Percentiles rank a stretch among this genome's conserved stretches.
phyloP scores from a whole-genome alignment of 1,284 basidiomycete genomes.

The Cutaneotrichosporon sp. region DNA sequence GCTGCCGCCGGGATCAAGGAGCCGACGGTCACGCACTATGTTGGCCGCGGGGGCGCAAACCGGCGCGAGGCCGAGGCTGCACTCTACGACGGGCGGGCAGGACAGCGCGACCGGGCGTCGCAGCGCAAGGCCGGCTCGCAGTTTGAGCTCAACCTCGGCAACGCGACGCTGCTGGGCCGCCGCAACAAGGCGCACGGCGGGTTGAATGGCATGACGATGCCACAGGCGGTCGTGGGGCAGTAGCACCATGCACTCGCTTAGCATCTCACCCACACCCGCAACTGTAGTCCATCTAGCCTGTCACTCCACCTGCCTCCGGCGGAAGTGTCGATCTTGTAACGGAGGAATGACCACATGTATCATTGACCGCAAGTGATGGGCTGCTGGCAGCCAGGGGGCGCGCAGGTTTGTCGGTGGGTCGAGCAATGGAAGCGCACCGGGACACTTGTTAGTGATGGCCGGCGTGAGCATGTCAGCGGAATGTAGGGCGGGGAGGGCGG shows the following conservation, averaged over 20 bases:
- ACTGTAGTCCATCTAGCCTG: background rate
- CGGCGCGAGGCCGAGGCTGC: conserved; percentile 56
- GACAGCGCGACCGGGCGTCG: conserved; percentile 63
- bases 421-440: too few relatives aligned
- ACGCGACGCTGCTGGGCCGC: conserved; percentile 75
- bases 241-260: background rate
- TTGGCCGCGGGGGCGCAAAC: conserved; percentile 54
- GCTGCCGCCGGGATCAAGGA: conserved; percentile 54
- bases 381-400: too few relatives aligned
- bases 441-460: too few relatives aligned
- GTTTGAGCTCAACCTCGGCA: conserved; percentile 82
- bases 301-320: background rate
- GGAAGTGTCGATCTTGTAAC: background rate
- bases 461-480: too few relatives aligned
- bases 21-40: conserved; percentile 54
- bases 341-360: background rate
- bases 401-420: too few relatives aligned
- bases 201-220: conserved; percentile 1
- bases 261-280: background rate
- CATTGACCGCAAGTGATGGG: background rate
- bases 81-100: conserved; percentile 70
- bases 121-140: conserved; percentile 20
- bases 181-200: conserved; percentile 27
- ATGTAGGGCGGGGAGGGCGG: too few relatives aligned
- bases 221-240: conserved; percentile 10